Evolutionary conservation across 1,139 yeast genomes (phyloP), one percentile per base, ranked within the genome.

Genomic region (Yamadazyma triangularis): DNA sequence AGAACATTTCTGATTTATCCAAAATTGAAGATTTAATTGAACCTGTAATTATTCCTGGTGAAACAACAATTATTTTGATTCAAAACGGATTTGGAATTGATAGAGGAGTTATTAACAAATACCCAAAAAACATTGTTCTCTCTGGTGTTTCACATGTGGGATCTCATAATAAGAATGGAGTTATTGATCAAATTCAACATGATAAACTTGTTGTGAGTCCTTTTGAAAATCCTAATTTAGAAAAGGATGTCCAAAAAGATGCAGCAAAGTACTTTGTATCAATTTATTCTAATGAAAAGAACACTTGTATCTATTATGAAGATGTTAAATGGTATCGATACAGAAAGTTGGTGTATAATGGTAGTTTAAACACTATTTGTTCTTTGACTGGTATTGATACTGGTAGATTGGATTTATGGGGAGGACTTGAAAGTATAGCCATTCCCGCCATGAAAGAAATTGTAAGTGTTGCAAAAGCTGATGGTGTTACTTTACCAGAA

Each of bases 21-120:
- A 66, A 34, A 25, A 28, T 80, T 28, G 86, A 79, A 44, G 77
- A 78, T 15, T 59, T 81, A 29, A 66, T 81, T 33, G 64, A 54
- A 20, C 76, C 81, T 2, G 81, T 77, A 2, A 53, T 65, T 8
- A 52, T 64, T 9, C 44, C 59, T 8, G 64, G 54, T 3, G 28
- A 38, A 11, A 68, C 85, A 3, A 64, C 71, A 3, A 70, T 84
- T 35, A 74, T 81, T 2, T 63, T 83, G 37, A 51, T 82, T 30
- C 89, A 83, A 53, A 83, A 83, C 46, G 93, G 93, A 4, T 65
- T 81, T 36, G 89, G 79, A 21, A 79, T 81, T 39, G 94, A 82
- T 48, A 62, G 60, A 35, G 73, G 82, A 2, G 66, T 79, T 43
- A 64, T 77, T 29, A 59, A 65, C 33, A 61, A 66, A 26, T 82